These are phyloP conservation scores for Metarhizium guizhouense DNA, from an alignment of 2,329 filamentous ascomycete species.

Conservation along the genomic window DNA sequence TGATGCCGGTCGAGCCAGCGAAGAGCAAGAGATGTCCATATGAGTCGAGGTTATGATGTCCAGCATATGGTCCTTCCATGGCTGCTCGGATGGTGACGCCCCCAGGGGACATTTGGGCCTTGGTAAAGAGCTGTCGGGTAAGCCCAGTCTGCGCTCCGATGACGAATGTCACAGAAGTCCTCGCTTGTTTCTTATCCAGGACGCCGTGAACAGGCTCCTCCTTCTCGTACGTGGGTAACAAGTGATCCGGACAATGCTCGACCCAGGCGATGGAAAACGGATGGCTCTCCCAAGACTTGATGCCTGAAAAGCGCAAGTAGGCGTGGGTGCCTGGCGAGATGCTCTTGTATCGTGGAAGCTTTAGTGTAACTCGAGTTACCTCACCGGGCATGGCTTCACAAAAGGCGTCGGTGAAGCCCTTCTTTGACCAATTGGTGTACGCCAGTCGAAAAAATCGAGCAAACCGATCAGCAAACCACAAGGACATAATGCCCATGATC, in stretches of 20 bases:
- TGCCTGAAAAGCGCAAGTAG: constrained; percentile 60
- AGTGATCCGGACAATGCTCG: constrained; percentile 39
- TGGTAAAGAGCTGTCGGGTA: constrained; percentile 72
- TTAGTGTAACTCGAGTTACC: constrained; percentile 59
- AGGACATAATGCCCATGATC: constrained; percentile 61
- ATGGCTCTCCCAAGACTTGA: constrained; percentile 64
- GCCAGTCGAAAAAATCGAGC: constrained; percentile 54
- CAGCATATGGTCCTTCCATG: constrained; percentile 84
- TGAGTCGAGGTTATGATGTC: constrained; percentile 76
- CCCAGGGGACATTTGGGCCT: constrained; percentile 45
- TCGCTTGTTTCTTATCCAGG: constrained; percentile 29
- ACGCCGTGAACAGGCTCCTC: constrained; percentile 28
- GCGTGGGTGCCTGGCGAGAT: constrained; percentile 65
- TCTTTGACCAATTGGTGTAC: constrained; percentile 55
- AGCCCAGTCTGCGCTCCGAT: constrained; percentile 83
- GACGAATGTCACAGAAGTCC: constrained; percentile 64
- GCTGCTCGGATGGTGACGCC: constrained; percentile 59
- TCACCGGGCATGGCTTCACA: constrained; percentile 64
- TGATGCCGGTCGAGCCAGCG: constrained; percentile 89
- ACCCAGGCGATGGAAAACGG: constrained; percentile 75
- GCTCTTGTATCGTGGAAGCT: constrained; percentile 56
- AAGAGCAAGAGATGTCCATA: constrained; percentile 90
- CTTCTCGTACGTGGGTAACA: constrained; percentile 32
- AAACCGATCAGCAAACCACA: constrained; percentile 69
- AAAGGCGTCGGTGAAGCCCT: constrained; percentile 53